Percentiles rank a stretch among this genome's conserved stretches.
These are phyloP conservation scores for Ophiostoma ips DNA, from an alignment of 2,329 filamentous ascomycete species.

Conservation along the genomic window DNA sequence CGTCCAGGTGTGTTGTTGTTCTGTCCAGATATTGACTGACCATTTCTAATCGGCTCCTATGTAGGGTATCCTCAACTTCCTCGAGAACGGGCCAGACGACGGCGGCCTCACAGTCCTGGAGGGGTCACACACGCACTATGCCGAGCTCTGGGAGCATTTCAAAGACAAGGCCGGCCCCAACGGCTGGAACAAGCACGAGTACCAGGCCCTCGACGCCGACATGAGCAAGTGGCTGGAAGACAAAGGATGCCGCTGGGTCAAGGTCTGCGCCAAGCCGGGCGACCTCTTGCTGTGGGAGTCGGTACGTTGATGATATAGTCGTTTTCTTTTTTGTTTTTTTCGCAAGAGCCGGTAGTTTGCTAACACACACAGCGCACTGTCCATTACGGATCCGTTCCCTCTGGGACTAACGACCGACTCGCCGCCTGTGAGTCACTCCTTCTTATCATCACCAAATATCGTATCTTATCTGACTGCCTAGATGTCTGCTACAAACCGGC, in stretches of 20 bases:
- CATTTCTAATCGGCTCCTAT: background rate
- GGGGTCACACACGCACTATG: background rate
- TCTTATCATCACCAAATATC: too few relatives aligned
- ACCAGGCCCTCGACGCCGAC: background rate
- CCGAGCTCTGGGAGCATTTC: constrained; percentile 1
- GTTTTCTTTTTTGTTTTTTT: too few relatives aligned
- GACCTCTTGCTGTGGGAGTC: constrained; percentile 4
- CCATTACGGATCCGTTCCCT: background rate
- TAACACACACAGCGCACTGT: background rate
- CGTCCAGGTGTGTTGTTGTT: background rate
- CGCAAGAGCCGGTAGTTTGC: too few relatives aligned
- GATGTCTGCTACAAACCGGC: background rate
- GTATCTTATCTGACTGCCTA: background rate
- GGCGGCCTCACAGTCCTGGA: constrained; percentile 2
- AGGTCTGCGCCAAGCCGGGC: constrained; percentile 1
- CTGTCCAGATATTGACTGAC: background rate
- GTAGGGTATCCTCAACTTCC: background rate
- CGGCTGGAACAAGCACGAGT: background rate
- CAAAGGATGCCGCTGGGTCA: constrained; percentile 1
- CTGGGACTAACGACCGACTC: background rate
- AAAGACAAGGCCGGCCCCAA: background rate
- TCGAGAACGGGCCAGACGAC: background rate
- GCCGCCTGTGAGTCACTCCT: background rate
- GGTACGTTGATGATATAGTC: background rate
- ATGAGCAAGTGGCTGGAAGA: constrained; percentile 2